Percentiles rank a stretch among this genome's conserved stretches.
phyloP scores from a whole-genome alignment of 306 rosid species.

The Rosa chinensis region DNA sequence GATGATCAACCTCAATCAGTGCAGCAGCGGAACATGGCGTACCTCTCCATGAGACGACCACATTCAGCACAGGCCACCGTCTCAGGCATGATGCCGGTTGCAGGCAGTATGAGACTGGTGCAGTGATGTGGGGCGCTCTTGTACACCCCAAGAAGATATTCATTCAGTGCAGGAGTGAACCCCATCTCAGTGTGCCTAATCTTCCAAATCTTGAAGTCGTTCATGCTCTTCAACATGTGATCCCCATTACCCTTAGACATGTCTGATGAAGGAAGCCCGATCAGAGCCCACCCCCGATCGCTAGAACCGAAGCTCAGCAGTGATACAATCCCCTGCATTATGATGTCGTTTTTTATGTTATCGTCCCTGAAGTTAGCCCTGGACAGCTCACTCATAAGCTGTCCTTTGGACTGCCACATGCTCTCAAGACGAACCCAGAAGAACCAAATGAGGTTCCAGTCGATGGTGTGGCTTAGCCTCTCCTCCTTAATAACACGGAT shows the following conservation, averaged over 20 bases:
- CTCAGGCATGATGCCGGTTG: conserved; percentile 32
- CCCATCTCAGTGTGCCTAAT: background rate
- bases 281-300: conserved; percentile 26
- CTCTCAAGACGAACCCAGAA: conserved; percentile 54
- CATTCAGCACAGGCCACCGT: conserved; percentile 35
- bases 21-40: conserved; percentile 43
- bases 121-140: conserved; percentile 26
- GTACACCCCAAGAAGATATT: conserved; percentile 7
- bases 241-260: conserved; percentile 26
- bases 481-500: conserved; percentile 14
- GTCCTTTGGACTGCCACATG: conserved; percentile 30
- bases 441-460: conserved; percentile 51
- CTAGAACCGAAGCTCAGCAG: conserved; percentile 38
- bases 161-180: conserved; percentile 24
- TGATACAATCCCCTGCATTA: conserved; percentile 35
- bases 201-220: conserved; percentile 14
- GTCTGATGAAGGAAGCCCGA: background rate
- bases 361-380: background rate
- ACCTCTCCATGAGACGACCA: conserved; percentile 35
- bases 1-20: conserved; percentile 16
- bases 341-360: conserved; percentile 12
- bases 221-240: conserved; percentile 16
- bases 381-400: background rate
- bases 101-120: conserved; percentile 34
- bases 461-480: conserved; percentile 37